Evolutionary conservation across 73 alveolate genomes (phyloP).

Genomic region (Paramecium bursaria): DNA sequence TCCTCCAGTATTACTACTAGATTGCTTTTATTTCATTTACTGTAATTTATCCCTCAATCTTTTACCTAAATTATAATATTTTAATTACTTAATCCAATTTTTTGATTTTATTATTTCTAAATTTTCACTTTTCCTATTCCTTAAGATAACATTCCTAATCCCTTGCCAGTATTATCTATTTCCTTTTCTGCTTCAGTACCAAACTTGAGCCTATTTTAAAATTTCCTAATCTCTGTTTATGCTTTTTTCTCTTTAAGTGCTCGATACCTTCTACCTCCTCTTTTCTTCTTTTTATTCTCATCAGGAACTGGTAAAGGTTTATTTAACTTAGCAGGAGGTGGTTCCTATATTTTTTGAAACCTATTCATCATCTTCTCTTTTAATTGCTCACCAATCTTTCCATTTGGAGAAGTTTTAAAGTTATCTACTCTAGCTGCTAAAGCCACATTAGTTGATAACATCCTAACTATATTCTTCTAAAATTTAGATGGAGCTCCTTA

Average conservation of each 20-base stretch:
- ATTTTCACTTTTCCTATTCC: constrained; percentile 54
- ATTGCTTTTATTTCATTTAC: constrained; percentile 36
- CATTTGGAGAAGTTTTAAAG: constrained; percentile 78
- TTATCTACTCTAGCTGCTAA: constrained; percentile 96
- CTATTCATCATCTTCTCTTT: constrained; percentile 81
- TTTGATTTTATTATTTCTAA: constrained; percentile 6
- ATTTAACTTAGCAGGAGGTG: constrained; percentile 83
- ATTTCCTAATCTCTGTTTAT: constrained; percentile 89
- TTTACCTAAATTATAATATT: not conserved
- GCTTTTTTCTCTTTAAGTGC: constrained; percentile 83
- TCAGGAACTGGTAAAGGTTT: constrained; percentile 95
- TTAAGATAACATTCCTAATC: constrained; percentile 90
- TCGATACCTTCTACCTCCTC: constrained; percentile 95
- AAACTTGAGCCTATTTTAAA: constrained; percentile 85
- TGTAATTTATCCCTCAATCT: not conserved
- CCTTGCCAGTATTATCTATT: constrained; percentile 91
- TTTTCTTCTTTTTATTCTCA: constrained; percentile 89
- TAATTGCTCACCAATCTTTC: constrained; percentile 84
- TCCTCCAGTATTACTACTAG: constrained; percentile 63
- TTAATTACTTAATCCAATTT: constrained; percentile 47
- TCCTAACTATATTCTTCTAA: constrained; percentile 88
- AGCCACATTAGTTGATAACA: constrained; percentile 94
- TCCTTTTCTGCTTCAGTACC: constrained; percentile 95
- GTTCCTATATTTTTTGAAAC: constrained; percentile 86
- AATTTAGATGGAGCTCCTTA: constrained; percentile 81